Base-by-base conservation (phyloP, 495 filamentous ascomycete genomes). In the Hypoxylon perforatum region DNA sequence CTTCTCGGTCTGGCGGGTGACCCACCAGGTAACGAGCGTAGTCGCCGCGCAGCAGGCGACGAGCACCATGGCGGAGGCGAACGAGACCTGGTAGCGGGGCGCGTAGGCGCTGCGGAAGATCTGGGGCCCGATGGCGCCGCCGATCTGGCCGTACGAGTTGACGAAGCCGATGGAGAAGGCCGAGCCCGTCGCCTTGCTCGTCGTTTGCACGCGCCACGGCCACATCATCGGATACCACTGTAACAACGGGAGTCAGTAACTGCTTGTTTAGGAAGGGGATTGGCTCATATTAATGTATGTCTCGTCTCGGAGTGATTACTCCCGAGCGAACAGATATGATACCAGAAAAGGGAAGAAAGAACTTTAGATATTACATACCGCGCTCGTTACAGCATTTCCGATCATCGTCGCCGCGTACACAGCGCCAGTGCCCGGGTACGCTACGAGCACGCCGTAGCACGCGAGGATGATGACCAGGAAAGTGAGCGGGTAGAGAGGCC, bases 181-280 rank as follows among this genome's bases (percentile, higher is more conserved):
- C 0, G 79, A 80, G 11, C 77, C 79, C 2, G 79, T 81, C 1
- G 79, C 76, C 7, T 77, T 69, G 47, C 73, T 73, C 2, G 79
- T 80, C 4, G 78, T 79, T 47, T 81, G 79, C 0, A 80, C 79
- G 15, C 75, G 69, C 73, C 75, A 77, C 18, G 78, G 78, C 79
- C 78, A 81, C 78, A 81, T 81, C 59, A 79, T 75, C 0, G 78
- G 77, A 23, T 68, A 80, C 78, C 78, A 80, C 11, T n/a, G n/a
- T n/a, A n/a, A n/a, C n/a, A n/a, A n/a, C n/a, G n/a, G n/a, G n/a
- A n/a, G n/a, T n/a, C n/a, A n/a, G n/a, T n/a, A n/a, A n/a, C n/a
- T n/a, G n/a, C n/a, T n/a, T n/a, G n/a, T n/a, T n/a, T n/a, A n/a
- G n/a, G n/a, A n/a, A n/a, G n/a, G n/a, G n/a, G n/a, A n/a, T n/a